Evolutionary conservation across 768 basidiomycete genomes (phyloP).

Genomic region (Suillus occidentalis): DNA sequence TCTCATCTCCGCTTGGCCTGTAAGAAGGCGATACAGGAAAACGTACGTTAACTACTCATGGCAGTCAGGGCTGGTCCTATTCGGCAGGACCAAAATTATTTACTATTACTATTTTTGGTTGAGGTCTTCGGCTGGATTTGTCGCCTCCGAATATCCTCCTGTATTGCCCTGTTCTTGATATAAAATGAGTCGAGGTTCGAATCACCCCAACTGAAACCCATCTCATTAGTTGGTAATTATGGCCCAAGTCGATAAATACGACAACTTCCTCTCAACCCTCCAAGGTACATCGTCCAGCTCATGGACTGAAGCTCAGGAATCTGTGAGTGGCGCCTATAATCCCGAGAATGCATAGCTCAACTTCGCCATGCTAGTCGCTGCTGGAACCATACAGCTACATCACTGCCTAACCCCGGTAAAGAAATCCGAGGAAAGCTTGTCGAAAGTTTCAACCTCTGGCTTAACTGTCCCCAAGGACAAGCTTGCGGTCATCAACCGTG

Average conservation of each 20-base stretch:
- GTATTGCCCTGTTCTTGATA: not conserved
- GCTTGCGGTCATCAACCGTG: constrained; percentile 68
- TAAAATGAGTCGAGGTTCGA: not conserved
- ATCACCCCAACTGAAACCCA: not conserved
- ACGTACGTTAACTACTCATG: not conserved
- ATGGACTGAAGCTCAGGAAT: constrained; percentile 23
- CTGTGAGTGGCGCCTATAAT: constrained; percentile 16
- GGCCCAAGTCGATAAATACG: constrained; percentile 32
- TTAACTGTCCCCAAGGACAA: constrained; percentile 77
- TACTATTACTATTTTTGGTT: not conserved
- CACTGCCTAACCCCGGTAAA: constrained; percentile 83
- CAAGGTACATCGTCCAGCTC: constrained; percentile 26
- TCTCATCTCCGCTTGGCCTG: not conserved
- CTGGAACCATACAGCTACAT: constrained; percentile 91
- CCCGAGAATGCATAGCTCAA: not conserved
- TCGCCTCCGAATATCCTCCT: constrained; percentile 5
- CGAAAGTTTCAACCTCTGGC: constrained; percentile 90
- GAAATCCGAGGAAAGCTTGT: constrained; percentile 87
- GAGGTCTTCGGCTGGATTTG: not conserved
- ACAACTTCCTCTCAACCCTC: constrained; percentile 38
- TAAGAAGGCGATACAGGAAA: not conserved
- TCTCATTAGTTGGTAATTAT: not conserved
- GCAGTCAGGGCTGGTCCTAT: not conserved
- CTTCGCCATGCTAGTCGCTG: constrained; percentile 39
- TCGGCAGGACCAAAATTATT: not conserved